A percentile compares a stretch with the other conserved stretches of the same genome.
These are phyloP conservation scores for Trypanosoma vivax DNA, from an alignment of 208 protist species.

Conservation along the genomic window DNA sequence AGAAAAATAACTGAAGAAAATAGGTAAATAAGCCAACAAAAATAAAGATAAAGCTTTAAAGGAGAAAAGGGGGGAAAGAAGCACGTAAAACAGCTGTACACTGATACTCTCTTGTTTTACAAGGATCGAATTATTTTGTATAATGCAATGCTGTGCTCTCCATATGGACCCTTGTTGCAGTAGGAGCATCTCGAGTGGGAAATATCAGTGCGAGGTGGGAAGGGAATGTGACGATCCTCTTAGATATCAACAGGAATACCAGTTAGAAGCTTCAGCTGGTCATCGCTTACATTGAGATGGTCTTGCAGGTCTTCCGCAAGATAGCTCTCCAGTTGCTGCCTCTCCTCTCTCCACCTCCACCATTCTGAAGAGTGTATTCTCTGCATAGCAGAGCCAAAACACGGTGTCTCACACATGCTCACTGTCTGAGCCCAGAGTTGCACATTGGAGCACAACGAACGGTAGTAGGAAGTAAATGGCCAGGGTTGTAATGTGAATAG, in stretches of 20 bases:
- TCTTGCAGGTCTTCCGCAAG: neutral
- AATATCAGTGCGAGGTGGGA: too few species aligned
- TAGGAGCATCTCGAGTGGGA: too few species aligned
- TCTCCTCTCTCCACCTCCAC: constrained; percentile 5
- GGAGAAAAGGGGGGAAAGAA: too few species aligned
- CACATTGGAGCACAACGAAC: neutral
- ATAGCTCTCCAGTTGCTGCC: neutral
- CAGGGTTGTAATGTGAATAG: neutral
- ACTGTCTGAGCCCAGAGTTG: constrained; percentile 3
- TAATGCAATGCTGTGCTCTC: too few species aligned
- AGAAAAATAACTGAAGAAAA: too few species aligned
- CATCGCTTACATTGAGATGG: neutral
- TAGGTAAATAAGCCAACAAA: too few species aligned
- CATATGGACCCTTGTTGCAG: too few species aligned
- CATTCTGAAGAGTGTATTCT: constrained; percentile 7
- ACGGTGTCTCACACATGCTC: constrained; percentile 1
- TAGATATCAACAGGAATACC: constrained; percentile 22
- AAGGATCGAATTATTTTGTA: too few species aligned
- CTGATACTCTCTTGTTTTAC: too few species aligned
- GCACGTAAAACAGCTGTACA: too few species aligned
- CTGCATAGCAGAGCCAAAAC: constrained; percentile 3
- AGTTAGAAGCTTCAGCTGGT: neutral
- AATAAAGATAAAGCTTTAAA: too few species aligned
- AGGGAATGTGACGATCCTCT: neutral
- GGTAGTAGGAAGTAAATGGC: neutral